phyloP scores from a whole-genome alignment of 2,329 filamentous ascomycete genomes.

The Pyrenophora graminea region DNA sequence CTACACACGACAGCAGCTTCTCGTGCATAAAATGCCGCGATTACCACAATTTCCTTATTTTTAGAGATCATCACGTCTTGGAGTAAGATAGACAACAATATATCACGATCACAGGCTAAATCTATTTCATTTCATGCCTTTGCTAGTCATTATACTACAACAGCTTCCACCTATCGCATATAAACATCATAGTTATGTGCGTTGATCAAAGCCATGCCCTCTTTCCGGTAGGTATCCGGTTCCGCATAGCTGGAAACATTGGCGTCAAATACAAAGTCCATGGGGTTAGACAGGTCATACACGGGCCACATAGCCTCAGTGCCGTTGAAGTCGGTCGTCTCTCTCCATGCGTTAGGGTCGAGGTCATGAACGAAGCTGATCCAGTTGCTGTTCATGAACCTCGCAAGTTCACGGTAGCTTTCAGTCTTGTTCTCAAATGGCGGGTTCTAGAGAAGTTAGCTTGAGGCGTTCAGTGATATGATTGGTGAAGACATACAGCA shows the following conservation, averaged over 20 bases:
- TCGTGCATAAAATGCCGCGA: too few species aligned
- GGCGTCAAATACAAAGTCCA: slow-evolving; percentile 54
- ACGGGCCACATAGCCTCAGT: slow-evolving; percentile 46
- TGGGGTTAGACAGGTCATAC: slow-evolving; percentile 43
- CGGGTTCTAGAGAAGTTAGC: slow-evolving; percentile 6
- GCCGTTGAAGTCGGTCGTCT: slow-evolving; percentile 20
- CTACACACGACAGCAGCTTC: too few species aligned
- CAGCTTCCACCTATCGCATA: neutral
- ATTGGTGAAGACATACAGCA: slow-evolving; percentile 11
- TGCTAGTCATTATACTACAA: too few species aligned
- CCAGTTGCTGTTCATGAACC: slow-evolving; percentile 53
- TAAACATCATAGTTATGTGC: slow-evolving; percentile 20
- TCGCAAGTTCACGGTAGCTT: slow-evolving; percentile 46
- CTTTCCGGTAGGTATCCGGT: slow-evolving; percentile 50
- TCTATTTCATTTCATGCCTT: too few species aligned
- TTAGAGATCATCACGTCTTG: too few species aligned
- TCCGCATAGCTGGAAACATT: slow-evolving; percentile 49
- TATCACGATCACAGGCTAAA: too few species aligned
- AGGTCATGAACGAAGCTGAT: slow-evolving; percentile 52
- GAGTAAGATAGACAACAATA: too few species aligned
- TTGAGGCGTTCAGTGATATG: neutral
- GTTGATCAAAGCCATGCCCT: slow-evolving; percentile 53
- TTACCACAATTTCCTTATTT: too few species aligned
- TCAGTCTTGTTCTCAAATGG: slow-evolving; percentile 45
- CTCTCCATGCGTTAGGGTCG: slow-evolving; percentile 34